Evolutionary conservation across 2,329 filamentous ascomycete species (phyloP).

Genomic region (Tolypocladium tropicale): DNA sequence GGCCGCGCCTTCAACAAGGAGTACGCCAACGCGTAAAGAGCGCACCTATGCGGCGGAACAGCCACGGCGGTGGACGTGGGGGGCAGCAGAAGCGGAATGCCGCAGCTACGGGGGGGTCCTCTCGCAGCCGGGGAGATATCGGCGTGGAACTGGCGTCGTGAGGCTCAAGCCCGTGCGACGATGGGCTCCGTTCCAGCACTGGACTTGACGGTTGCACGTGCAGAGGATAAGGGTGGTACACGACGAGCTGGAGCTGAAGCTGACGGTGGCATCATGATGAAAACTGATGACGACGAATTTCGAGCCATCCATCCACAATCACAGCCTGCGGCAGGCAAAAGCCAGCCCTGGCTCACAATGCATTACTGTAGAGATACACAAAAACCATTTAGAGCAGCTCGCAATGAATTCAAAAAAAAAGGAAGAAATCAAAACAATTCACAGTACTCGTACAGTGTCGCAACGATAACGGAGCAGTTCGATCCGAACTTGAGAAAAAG

Average conservation of each 20-base stretch:
- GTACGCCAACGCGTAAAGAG: slow-evolving; percentile 37
- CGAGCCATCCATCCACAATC: background rate
- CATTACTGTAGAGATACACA: background rate
- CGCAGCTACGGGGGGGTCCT: too few relatives aligned
- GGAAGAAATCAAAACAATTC: background rate
- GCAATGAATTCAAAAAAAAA: background rate
- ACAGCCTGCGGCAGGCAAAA: background rate
- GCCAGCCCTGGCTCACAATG: background rate
- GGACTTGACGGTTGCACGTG: background rate
- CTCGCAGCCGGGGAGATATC: background rate
- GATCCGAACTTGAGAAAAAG: background rate
- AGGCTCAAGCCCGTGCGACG: background rate
- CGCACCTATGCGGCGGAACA: too few relatives aligned
- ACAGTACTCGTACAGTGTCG: too few relatives aligned
- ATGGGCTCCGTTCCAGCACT: background rate
- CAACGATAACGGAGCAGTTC: background rate
- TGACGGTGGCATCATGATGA: background rate
- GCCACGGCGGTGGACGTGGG: too few relatives aligned
- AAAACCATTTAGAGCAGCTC: background rate
- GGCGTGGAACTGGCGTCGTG: background rate
- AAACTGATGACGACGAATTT: background rate
- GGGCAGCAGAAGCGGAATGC: background rate
- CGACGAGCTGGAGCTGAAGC: background rate
- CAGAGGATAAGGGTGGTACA: background rate
- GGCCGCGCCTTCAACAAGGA: slow-evolving; percentile 86